phyloP scores from a whole-genome alignment of 2,329 filamentous ascomycete genomes.

The Neofusicoccum sp. region DNA sequence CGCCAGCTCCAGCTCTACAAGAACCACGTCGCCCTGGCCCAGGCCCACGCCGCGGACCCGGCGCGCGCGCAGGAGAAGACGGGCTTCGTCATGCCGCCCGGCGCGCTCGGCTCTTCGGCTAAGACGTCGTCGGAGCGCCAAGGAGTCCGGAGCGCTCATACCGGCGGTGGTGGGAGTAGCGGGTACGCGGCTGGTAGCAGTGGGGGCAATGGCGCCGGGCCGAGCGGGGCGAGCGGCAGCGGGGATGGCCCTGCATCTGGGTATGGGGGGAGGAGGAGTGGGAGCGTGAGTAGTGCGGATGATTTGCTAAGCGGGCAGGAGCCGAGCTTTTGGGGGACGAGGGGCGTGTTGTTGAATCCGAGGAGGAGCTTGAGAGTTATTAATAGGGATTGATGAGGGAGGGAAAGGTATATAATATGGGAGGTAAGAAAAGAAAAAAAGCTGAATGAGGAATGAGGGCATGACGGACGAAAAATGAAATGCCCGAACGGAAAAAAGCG shows the following conservation, averaged over 20 bases:
- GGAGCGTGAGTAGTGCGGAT: slow-evolving; percentile 55
- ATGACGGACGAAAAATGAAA: too few relatives aligned
- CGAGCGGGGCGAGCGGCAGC: not conserved
- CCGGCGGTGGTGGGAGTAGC: slow-evolving; percentile 28
- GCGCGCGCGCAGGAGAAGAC: slow-evolving; percentile 38
- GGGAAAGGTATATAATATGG: too few relatives aligned
- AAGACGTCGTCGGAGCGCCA: not conserved
- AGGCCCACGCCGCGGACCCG: slow-evolving; percentile 56
- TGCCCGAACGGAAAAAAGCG: too few relatives aligned
- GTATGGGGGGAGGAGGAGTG: slow-evolving; percentile 24
- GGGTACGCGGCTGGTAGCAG: slow-evolving; percentile 33
- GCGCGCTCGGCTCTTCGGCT: slow-evolving; percentile 30
- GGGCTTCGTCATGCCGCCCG: slow-evolving; percentile 30
- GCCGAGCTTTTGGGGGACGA: slow-evolving; percentile 68
- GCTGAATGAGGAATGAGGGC: too few relatives aligned
- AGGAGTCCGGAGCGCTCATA: slow-evolving; percentile 23
- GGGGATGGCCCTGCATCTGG: slow-evolving; percentile 19
- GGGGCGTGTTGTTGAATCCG: slow-evolving; percentile 65
- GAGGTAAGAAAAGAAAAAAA: too few relatives aligned
- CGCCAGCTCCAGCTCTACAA: slow-evolving; percentile 72
- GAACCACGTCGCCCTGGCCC: slow-evolving; percentile 66
- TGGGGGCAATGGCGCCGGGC: not conserved
- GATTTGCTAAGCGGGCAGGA: slow-evolving; percentile 65
- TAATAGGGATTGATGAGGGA: slow-evolving; percentile 55
- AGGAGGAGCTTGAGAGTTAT: slow-evolving; percentile 70